A percentile compares a stretch with the other conserved stretches of the same genome.
phyloP scores from a whole-genome alignment of 179 eudicot genomes.

The Spinacia oleracea region DNA sequence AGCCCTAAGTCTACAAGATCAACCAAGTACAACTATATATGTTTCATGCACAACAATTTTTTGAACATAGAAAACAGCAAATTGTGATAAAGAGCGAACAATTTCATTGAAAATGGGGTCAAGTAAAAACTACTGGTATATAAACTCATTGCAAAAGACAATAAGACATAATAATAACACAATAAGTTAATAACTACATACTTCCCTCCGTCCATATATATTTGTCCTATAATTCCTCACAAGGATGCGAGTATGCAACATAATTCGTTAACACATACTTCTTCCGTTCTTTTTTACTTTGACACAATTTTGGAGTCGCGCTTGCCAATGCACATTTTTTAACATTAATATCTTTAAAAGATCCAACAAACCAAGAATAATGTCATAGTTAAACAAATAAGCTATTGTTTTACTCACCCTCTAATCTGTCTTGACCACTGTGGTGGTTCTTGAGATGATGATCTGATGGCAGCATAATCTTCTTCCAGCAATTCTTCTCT shows the following conservation, averaged over 20 bases:
- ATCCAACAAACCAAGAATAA: neutral
- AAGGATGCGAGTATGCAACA: neutral
- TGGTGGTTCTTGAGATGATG: conserved; percentile 35
- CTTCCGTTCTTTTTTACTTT: too few relatives aligned
- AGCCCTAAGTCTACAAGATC: neutral
- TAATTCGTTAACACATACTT: too few relatives aligned
- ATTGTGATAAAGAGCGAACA: neutral
- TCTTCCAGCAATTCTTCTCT: conserved; percentile 45
- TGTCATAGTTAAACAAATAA: neutral
- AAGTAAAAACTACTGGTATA: neutral
- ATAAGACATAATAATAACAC: neutral
- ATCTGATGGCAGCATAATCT: conserved; percentile 32
- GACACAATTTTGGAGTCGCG: too few relatives aligned
- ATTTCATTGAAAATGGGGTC: neutral
- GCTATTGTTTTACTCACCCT: conserved; percentile 43
- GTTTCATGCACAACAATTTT: neutral
- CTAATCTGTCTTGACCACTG: conserved; percentile 46
- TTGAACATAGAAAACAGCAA: neutral
- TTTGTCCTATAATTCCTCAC: neutral
- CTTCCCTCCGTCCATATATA: neutral
- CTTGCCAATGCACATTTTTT: too few relatives aligned
- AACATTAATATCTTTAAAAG: too few relatives aligned
- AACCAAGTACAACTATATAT: neutral
- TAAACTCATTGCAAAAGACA: neutral
- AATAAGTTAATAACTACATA: neutral